Evolutionary conservation across 805 yeast genomes (phyloP).

Genomic region (Metschnikowia proteae): DNA sequence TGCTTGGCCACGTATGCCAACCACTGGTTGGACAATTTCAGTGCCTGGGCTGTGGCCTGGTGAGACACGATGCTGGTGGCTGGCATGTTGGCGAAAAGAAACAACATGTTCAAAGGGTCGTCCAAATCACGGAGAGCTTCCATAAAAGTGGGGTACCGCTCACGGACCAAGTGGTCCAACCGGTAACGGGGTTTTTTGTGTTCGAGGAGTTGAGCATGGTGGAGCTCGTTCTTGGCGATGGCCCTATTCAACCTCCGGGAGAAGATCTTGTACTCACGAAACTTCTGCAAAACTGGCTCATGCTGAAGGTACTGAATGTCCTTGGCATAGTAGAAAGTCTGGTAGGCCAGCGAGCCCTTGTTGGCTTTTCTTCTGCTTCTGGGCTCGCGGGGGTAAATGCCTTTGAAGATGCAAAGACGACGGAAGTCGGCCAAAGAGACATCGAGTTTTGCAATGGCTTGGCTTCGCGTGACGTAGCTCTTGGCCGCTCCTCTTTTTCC

Average conservation of each 20-base stretch:
- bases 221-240: slow-evolving; percentile 86
- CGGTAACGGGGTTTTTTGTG: slow-evolving; percentile 77
- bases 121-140: slow-evolving; percentile 93
- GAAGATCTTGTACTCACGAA: slow-evolving; percentile 93
- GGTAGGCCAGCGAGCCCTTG: slow-evolving; percentile 95
- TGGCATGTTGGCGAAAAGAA: slow-evolving; percentile 90
- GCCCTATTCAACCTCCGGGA: slow-evolving; percentile 87
- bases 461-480: slow-evolving; percentile 89
- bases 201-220: slow-evolving; percentile 83
- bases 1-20: slow-evolving; percentile 87
- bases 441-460: slow-evolving; percentile 88
- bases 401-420: slow-evolving; percentile 95
- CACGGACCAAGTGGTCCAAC: slow-evolving; percentile 86
- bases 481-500: slow-evolving; percentile 86
- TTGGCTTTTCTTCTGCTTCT: slow-evolving; percentile 93
- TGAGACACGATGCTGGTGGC: slow-evolving; percentile 81
- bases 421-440: slow-evolving; percentile 94
- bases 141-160: slow-evolving; percentile 88
- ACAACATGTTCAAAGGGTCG: slow-evolving; percentile 93
- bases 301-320: slow-evolving; percentile 94
- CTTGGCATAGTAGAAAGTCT: slow-evolving; percentile 88
- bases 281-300: slow-evolving; percentile 87
- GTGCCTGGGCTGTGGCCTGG: slow-evolving; percentile 84
- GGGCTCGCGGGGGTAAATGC: slow-evolving; percentile 96
- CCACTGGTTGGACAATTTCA: slow-evolving; percentile 88